Evolutionary conservation across 2,329 filamentous ascomycete species (phyloP), one percentile per base, ranked within the genome.

Genomic region (Monascus ruber): DNA sequence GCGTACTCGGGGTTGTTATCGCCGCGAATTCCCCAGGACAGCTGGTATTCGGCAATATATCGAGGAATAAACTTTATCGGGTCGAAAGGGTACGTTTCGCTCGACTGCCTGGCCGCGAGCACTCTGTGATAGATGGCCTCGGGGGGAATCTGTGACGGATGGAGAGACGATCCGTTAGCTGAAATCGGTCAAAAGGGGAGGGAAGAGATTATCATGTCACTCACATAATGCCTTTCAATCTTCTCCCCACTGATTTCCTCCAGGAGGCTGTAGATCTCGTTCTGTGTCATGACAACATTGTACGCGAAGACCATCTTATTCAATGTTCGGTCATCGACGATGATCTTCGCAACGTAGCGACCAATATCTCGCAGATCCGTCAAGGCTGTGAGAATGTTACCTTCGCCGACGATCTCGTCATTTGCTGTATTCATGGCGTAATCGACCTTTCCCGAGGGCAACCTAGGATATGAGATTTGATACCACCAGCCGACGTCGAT

Each of bases 401-500:
- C 73, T 42, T 70, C 64, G 2, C 66, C 71, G 24, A 59, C 53
- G 11, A 75, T 60, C 31, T 56, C 54, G 28, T 62, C 53, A 17
- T 59, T 55, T 2, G 58, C 52, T 0, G 53, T 48, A 3, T 57
- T 52, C 42, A 65, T 50, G 24, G 60, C 61, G 43, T 69, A 68
- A 47, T 73, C 69, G n/a, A 63, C 54, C 31, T 55, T 54, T 6
- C 70, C 68, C 10, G 62, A 67, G n/a, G 65, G 61, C 1, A 74
- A 50, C n/a, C 49, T 49, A 8, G 66, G 67, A 39, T 68, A 60
- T 4, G 59, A 56, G 26, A 71, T 46, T 47, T 76, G 71, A 49
- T 73, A 71, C 75, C 74, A 78, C 60, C 62, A 74, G n/a, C 74
- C 74, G 8, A 76, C 65, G 44, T 78, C 74, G 36, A 77, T 68